phyloP scores from a whole-genome alignment of 371 early-diverging fungal genomes.

The Mucor sp. region DNA sequence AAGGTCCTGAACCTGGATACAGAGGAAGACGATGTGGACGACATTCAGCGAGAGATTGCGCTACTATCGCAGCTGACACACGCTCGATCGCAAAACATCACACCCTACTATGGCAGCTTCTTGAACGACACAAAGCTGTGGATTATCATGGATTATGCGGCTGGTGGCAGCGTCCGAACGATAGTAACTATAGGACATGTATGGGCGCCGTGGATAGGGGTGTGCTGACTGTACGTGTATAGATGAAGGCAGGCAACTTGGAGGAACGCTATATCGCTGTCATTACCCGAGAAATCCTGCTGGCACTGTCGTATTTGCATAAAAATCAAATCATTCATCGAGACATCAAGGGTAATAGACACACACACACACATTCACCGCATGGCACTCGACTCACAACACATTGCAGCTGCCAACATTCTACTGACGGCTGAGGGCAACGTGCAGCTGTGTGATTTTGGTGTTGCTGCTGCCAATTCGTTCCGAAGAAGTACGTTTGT shows the following conservation, averaged over 20 bases:
- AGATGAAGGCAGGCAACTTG: slow-evolving; percentile 86
- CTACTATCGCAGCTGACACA: slow-evolving; percentile 82
- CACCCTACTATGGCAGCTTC: slow-evolving; percentile 91
- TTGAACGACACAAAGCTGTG: slow-evolving; percentile 92
- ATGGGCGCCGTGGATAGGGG: not conserved
- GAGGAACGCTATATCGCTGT: slow-evolving; percentile 89
- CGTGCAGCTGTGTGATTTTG: slow-evolving; percentile 96
- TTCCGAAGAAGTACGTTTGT: slow-evolving; percentile 86
- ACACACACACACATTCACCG: not conserved
- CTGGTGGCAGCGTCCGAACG: slow-evolving; percentile 88
- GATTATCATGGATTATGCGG: slow-evolving; percentile 98
- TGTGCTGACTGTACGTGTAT: not conserved
- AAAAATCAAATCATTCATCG: slow-evolving; percentile 94
- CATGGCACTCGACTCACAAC: not conserved
- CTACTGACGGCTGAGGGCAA: slow-evolving; percentile 88
- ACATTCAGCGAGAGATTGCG: slow-evolving; percentile 93
- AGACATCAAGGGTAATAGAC: slow-evolving; percentile 88
- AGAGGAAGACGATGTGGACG: slow-evolving; percentile 95
- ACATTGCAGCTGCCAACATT: slow-evolving; percentile 82
- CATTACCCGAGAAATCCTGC: slow-evolving; percentile 85
- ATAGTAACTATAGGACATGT: slow-evolving; percentile 56
- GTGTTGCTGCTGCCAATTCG: slow-evolving; percentile 76
- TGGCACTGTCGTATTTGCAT: slow-evolving; percentile 92
- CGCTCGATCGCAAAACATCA: slow-evolving; percentile 88
- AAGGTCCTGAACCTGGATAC: slow-evolving; percentile 97